Percentiles rank a stretch among this genome's conserved stretches.
Conservation (phyloP, 2,329 filamentous ascomycete species). For the Stemphylium beticola region DNA sequence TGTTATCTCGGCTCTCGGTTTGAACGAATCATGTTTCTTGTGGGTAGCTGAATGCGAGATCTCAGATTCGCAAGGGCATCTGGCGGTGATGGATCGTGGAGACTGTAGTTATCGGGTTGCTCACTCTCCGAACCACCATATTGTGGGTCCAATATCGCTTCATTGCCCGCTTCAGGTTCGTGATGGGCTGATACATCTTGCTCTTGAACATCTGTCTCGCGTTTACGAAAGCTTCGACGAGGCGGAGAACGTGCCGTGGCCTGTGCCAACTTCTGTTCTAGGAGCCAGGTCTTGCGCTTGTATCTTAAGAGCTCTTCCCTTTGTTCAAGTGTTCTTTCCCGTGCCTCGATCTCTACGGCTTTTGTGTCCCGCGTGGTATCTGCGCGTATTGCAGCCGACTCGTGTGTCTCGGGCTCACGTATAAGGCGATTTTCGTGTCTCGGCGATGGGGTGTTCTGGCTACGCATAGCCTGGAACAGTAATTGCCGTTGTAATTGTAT, state of each 20-base stretch:
- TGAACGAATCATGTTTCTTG: constrained; percentile 5
- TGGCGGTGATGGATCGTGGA: constrained; percentile 11
- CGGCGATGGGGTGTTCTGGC: not conserved
- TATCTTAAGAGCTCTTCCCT: constrained; percentile 14
- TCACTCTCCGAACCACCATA: not conserved
- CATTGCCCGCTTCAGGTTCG: not conserved
- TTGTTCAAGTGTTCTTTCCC: constrained; percentile 12
- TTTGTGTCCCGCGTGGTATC: not conserved
- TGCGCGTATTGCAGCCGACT: not conserved
- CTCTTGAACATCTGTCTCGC: not conserved
- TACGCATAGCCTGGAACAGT: constrained; percentile 2
- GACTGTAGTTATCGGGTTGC: not conserved
- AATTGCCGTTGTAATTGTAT: constrained; percentile 14
- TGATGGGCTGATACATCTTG: not conserved
- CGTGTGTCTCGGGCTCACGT: not conserved
- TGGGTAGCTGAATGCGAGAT: constrained; percentile 13
- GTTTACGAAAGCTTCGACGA: not conserved
- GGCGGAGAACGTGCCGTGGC: not conserved
- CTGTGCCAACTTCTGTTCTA: constrained; percentile 14
- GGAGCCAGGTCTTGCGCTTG: constrained; percentile 14
- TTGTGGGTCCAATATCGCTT: not conserved
- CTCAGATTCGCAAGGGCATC: constrained; percentile 10
- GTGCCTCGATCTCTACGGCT: constrained; percentile 7
- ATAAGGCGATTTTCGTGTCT: not conserved
- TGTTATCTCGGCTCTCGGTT: not conserved